phyloP scores from a whole-genome alignment of 2,329 filamentous ascomycete genomes.

The Claviceps quebecensis region DNA sequence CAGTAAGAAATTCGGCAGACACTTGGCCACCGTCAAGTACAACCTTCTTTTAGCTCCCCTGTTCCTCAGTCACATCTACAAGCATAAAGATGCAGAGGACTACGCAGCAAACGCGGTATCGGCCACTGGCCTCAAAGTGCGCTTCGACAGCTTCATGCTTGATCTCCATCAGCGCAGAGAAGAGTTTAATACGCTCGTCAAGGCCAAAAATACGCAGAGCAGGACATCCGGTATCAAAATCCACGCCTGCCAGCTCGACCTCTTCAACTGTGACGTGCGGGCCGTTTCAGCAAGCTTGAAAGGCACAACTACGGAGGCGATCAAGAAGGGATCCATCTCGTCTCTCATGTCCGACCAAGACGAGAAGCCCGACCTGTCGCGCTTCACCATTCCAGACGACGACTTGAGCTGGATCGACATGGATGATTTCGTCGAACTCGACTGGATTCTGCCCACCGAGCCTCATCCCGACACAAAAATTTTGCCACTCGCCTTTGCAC shows the following conservation, averaged over 20 bases:
- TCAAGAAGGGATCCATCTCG: constrained; percentile 45
- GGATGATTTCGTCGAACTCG: constrained; percentile 97
- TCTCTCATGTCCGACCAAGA: constrained; percentile 39
- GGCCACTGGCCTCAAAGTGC: constrained; percentile 90
- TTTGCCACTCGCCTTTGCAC: constrained; percentile 77
- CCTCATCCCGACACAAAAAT: constrained; percentile 90
- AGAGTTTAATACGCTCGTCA: constrained; percentile 72
- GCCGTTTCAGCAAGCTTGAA: constrained; percentile 85
- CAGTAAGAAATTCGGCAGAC: constrained; percentile 95
- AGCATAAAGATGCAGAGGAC: constrained; percentile 91
- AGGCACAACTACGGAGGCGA: constrained; percentile 62
- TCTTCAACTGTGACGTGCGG: constrained; percentile 80
- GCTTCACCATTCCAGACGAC: constrained; percentile 89
- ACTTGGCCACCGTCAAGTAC: constrained; percentile 98
- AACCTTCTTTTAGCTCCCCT: constrained; percentile 82
- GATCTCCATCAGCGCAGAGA: constrained; percentile 91
- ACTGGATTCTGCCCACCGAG: constrained; percentile 87
- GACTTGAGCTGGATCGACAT: constrained; percentile 97
- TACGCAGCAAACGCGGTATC: constrained; percentile 64
- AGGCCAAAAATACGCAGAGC: constrained; percentile 60
- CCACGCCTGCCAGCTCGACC: constrained; percentile 83
- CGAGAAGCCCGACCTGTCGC: constrained; percentile 58
- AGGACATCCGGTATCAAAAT: constrained; percentile 91
- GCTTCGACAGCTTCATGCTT: constrained; percentile 92
- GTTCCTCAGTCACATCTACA: constrained; percentile 94